Base-by-base conservation (phyloP, 176 grass and related monocot genomes). In the Eragrostis nindensis region DNA sequence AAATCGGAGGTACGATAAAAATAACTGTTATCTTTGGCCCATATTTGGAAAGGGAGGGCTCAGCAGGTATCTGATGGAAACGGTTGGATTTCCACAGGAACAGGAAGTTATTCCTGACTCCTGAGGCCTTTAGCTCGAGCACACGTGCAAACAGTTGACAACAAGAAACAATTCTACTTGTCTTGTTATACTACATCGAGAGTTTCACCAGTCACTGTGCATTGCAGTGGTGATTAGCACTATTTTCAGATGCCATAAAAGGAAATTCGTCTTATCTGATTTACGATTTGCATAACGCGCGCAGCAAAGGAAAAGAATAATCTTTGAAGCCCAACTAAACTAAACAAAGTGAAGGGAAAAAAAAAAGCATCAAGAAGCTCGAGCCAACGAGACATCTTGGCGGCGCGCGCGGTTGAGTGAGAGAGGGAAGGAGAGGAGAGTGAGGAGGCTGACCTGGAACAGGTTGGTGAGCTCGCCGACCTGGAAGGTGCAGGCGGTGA, bases 381-480 rank as follows among this genome's bases (percentile, higher is more conserved):
- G 15, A 11, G 68, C 39, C 56, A 60, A 64, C 12, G 5, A 30
- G 15, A 62, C 30, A 81, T 36, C 45, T 78, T 25, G 40, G 62
- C 21, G 26, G 55, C 40, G 55, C n/a, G 71, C 41, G 61, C 19
- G 32, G 1, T 1, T 36, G 32, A 29, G 74, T 16, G 10, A 48
- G 26, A 16, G 53, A 26, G 41, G 32, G 2, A 15, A 36, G 32
- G 32, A 4, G 4, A 45, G 66, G 69, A 36, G 17, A 36, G 46
- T 36, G 74, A 69, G 54, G 32, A 36, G 32, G 59, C 71, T 50
- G 32, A 95, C 96, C 96, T 99, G 96, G 88, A 99, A 99, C 79
- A 99, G 88, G 77, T 47, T 95, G 75, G 92, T 86, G 50, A 99
- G 90, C 89, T 99, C 96, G 77, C 17, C 41, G 78, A 99, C 84